A percentile compares a stretch with the other conserved stretches of the same genome.
Evolutionary conservation across 192 early-diverging fungal species (phyloP).

Genomic region (Phycomyces blakesleeanus): DNA sequence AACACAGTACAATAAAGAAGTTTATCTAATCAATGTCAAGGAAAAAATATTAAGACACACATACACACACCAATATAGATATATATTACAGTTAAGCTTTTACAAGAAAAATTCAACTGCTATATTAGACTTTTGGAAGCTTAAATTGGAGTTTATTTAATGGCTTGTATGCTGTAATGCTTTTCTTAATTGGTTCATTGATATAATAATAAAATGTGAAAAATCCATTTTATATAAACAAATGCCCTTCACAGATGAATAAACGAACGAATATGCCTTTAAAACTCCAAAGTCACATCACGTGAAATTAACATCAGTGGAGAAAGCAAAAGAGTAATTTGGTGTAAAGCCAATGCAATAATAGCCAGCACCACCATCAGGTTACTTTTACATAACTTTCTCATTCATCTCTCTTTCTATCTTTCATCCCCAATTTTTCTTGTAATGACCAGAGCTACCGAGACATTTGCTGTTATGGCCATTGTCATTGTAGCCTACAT

Average conservation of each 20-base stretch:
- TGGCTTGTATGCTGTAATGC: no score
- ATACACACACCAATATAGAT: background rate
- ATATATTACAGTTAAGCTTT: background rate
- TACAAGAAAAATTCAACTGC: no score
- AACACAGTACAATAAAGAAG: background rate
- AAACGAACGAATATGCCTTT: background rate
- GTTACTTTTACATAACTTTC: background rate
- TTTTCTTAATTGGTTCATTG: no score
- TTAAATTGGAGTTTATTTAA: no score
- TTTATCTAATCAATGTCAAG: background rate
- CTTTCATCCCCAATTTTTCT: background rate
- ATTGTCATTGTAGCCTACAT: conserved; percentile 43
- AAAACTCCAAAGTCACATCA: background rate
- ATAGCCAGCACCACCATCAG: no score
- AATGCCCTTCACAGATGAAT: background rate
- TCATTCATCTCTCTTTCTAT: background rate
- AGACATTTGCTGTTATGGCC: conserved; percentile 41
- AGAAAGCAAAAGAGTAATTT: no score
- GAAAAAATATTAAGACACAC: background rate
- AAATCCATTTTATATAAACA: background rate
- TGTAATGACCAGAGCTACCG: conserved; percentile 51
- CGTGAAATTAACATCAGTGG: background rate
- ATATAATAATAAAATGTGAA: background rate
- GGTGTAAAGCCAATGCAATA: no score
- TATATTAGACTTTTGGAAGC: no score